Evolutionary conservation across 176 grass and related monocot genomes (phyloP).

Genomic region (Pharus latifolius): DNA sequence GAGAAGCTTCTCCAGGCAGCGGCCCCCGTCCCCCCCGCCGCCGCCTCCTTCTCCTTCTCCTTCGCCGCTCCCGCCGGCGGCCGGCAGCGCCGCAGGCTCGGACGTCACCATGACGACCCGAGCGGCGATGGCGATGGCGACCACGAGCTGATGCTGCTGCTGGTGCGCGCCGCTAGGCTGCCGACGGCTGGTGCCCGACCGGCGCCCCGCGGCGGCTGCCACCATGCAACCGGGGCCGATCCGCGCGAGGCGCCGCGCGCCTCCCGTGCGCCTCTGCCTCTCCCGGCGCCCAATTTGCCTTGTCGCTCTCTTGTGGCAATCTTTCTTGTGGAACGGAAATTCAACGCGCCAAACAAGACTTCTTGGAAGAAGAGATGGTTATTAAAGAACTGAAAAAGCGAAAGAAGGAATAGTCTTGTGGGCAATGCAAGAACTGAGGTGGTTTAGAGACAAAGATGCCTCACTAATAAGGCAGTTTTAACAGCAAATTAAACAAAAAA

Average conservation of each 20-base stretch:
- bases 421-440: too few species aligned
- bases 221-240: constrained; percentile 39
- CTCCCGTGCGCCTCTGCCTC: background rate
- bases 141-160: constrained; percentile 21
- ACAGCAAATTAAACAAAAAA: background rate
- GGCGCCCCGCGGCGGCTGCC: constrained; percentile 47
- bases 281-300: background rate
- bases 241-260: constrained; percentile 12
- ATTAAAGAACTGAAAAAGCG: too few species aligned
- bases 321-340: too few species aligned
- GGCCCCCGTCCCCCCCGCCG: background rate
- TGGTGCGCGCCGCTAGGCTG: constrained; percentile 35
- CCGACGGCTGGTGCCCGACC: constrained; percentile 45
- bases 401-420: too few species aligned
- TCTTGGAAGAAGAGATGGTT: too few species aligned
- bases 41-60: background rate
- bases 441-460: background rate
- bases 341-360: too few species aligned
- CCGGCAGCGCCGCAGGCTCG: background rate
- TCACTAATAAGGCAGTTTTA: background rate
- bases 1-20: constrained; percentile 26
- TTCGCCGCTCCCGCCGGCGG: background rate
- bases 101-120: constrained; percentile 26
- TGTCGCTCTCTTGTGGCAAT: background rate
- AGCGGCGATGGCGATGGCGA: constrained; percentile 22